Base-by-base conservation (phyloP, 805 yeast species). In the Millerozyma miso region DNA sequence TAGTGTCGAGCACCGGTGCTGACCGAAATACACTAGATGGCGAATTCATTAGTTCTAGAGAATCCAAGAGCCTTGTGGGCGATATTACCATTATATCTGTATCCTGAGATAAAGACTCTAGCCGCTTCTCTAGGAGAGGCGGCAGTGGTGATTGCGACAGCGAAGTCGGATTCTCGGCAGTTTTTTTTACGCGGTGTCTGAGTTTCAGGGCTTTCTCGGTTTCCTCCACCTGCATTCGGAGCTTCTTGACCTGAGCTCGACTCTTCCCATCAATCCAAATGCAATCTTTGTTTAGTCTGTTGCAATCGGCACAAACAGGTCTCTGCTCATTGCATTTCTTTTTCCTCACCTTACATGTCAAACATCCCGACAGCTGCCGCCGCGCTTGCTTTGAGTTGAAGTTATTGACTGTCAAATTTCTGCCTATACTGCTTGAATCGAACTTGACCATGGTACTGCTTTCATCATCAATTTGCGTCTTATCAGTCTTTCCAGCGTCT, bases 311-410 rank as follows among this genome's bases (percentile, higher is more conserved):
- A 53, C 83, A 78, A 1, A 61, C 51, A 1, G 83, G 83, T 43
- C 63, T 65, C 5, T 44, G 47, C 50, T 77, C 81, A 48, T 76
- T 73, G 53, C 83, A 78, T 49, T 79, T 67, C 53, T 79, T 80
- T 68, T 81, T 82, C 35, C 88, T 62, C 31, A 77, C 67, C 53
- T 82, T 83, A 59, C 89, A 83, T 0, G 86, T 82, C 32, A 82
- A 59, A 56, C 89, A 83, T 0, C 88, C 88, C n/a, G 67, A 68
- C 49, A 66, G 74, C 1, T 85, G 75, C 48, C 77, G 58, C 50
- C 59, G 67, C 35, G 62, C 13, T 7, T 45, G 43, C 38, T 46
- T 51, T 33, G 43, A 44, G 15, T 39, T 43, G 39, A 32, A 32
- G 14, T 32, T 15, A 7, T 32, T 15, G 17, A 32, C 14, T 6